Percentiles rank a stretch among this genome's conserved stretches.
These are phyloP conservation scores for Aspergillus nidulans DNA, from an alignment of 495 filamentous ascomycete species.

Conservation along the genomic window DNA sequence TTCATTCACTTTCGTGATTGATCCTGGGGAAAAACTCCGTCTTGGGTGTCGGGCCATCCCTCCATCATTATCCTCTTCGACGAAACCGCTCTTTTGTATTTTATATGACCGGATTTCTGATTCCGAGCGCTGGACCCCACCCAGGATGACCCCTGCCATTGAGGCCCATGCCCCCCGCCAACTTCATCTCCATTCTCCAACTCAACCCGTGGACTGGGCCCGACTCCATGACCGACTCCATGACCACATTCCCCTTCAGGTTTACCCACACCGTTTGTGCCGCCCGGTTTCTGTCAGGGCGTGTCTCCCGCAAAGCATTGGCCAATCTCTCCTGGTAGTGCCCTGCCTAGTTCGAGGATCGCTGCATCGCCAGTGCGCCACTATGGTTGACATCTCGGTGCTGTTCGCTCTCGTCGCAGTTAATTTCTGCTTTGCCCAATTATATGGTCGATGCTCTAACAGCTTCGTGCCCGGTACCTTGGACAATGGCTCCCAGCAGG, in stretches of 20 bases:
- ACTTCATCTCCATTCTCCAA: neutral
- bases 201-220: neutral
- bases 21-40: too few relatives aligned
- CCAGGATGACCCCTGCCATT: conserved; percentile 5
- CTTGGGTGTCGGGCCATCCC: too few relatives aligned
- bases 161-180: too few relatives aligned
- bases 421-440: conserved; percentile 3
- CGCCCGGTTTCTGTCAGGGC: conserved; percentile 28
- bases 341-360: conserved; percentile 12
- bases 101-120: conserved; percentile 15
- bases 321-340: conserved; percentile 15
- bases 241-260: conserved; percentile 16
- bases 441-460: neutral
- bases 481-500: conserved; percentile 6
- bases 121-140: conserved; percentile 9
- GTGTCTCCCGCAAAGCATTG: conserved; percentile 22
- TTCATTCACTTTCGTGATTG: too few relatives aligned
- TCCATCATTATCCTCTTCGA: too few relatives aligned
- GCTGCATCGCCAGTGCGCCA: neutral
- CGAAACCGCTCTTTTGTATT: neutral
- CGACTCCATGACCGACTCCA: neutral
- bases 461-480: neutral
- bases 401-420: conserved; percentile 3
- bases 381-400: neutral
- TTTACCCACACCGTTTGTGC: conserved; percentile 22